phyloP scores from a whole-genome alignment of 129 eudicot species.

The Tagetes erecta region DNA sequence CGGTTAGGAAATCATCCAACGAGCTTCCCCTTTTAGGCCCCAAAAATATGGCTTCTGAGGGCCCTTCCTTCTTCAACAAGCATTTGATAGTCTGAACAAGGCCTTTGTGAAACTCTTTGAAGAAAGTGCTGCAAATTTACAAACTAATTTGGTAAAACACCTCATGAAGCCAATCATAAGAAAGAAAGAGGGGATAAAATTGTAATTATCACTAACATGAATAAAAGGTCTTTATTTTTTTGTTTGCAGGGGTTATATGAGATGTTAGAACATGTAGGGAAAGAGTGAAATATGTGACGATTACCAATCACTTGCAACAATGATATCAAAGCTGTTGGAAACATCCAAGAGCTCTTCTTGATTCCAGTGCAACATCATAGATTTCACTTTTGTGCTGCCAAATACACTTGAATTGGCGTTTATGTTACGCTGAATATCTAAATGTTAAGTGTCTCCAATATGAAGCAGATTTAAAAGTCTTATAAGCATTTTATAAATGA shows the following conservation, averaged over 20 bases:
- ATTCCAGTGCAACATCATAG: conserved; percentile 85
- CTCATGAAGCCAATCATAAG: not conserved
- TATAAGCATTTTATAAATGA: not conserved
- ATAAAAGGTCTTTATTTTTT: too few species aligned
- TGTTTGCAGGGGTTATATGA: not conserved
- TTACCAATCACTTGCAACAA: conserved; percentile 98
- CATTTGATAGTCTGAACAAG: conserved; percentile 71
- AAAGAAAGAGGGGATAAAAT: not conserved
- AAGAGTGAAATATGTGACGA: not conserved
- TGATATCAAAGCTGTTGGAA: conserved; percentile 61
- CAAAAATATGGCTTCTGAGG: conserved; percentile 78
- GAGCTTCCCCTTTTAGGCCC: conserved; percentile 96
- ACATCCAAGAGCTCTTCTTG: conserved; percentile 45
- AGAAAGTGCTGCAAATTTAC: conserved; percentile 78
- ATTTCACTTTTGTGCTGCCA: conserved; percentile 61
- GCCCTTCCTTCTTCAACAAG: conserved; percentile 63
- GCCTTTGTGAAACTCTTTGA: conserved; percentile 84
- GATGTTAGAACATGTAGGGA: not conserved
- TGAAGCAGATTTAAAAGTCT: conserved; percentile 15
- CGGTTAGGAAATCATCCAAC: conserved; percentile 69
- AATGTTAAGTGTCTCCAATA: conserved; percentile 52
- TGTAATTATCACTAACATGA: not conserved
- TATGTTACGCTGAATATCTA: conserved; percentile 83
- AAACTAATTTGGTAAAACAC: not conserved
- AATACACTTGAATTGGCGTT: conserved; percentile 61